Evolutionary conservation across 208 protist genomes (phyloP).

Genomic region (Acanthamoeba castellanii): DNA sequence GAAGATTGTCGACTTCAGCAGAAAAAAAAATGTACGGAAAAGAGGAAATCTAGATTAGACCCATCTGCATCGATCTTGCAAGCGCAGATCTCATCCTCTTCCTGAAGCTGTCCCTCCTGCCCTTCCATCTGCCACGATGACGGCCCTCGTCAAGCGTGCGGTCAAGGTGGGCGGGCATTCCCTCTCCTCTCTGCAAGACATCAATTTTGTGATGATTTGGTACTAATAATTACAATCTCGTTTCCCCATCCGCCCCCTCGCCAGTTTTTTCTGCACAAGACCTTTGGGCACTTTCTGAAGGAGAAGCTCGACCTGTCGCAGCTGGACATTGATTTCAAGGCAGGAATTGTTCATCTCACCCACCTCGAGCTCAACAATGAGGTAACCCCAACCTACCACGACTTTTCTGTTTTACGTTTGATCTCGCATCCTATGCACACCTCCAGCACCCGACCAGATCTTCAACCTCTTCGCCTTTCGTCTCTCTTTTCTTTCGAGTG

Average conservation of each 20-base stretch:
- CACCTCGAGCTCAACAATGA: constrained; percentile 72
- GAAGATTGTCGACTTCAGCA: neutral
- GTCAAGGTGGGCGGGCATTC: constrained; percentile 4
- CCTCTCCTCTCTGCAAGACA: neutral
- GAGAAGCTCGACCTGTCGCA: constrained; percentile 68
- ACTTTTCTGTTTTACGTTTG: neutral
- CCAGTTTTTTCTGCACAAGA: constrained; percentile 76
- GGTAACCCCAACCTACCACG: neutral
- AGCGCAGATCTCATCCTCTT: neutral
- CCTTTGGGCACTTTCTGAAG: constrained; percentile 75
- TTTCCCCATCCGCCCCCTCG: neutral
- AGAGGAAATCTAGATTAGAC: neutral
- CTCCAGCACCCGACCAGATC: neutral
- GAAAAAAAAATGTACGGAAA: neutral
- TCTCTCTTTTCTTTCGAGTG: neutral
- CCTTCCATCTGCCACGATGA: neutral
- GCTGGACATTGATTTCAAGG: constrained; percentile 65
- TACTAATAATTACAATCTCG: neutral
- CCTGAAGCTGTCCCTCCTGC: neutral
- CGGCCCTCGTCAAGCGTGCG: constrained; percentile 12
- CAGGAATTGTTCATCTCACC: constrained; percentile 59
- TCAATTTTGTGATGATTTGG: neutral
- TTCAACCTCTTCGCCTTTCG: neutral
- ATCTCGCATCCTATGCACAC: neutral
- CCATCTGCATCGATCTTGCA: neutral